Conservation (phyloP, 169 alveolate species). For the Babesia ovis region DNA sequence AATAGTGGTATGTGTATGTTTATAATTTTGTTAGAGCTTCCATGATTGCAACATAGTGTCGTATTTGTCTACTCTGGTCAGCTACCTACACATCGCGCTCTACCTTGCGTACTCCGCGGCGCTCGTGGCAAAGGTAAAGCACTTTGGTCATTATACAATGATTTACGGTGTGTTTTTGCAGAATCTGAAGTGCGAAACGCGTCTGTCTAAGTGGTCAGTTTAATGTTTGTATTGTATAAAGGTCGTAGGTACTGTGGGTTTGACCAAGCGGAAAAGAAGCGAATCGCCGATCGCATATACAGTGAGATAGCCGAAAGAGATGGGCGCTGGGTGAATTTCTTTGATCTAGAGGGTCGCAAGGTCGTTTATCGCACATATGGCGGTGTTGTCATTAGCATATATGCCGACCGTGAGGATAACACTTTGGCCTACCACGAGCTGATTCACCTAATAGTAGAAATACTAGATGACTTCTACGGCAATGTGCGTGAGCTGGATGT, state of each 20-base stretch:
- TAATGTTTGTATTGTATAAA: background rate
- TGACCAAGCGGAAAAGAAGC: constrained; percentile 26
- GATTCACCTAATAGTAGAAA: constrained; percentile 97
- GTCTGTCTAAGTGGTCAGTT: constrained; percentile 61
- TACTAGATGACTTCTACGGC: constrained; percentile 96
- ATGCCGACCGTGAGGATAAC: constrained; percentile 88
- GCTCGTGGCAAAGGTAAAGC: background rate
- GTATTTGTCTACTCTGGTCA: background rate
- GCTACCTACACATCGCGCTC: background rate
- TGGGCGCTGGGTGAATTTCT: constrained; percentile 53
- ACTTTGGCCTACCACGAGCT: constrained; percentile 95
- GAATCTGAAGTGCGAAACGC: constrained; percentile 53
- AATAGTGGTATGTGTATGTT: background rate
- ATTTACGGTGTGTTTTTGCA: constrained; percentile 65
- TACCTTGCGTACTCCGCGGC: background rate
- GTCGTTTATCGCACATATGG: constrained; percentile 62
- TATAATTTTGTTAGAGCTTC: too few relatives aligned
- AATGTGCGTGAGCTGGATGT: constrained; percentile 93
- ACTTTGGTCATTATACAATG: constrained; percentile 22
- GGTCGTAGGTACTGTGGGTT: constrained; percentile 42
- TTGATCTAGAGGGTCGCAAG: constrained; percentile 62
- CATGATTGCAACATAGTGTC: too few relatives aligned
- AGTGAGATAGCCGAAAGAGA: constrained; percentile 34
- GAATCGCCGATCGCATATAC: constrained; percentile 51
- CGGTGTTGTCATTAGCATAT: constrained; percentile 44